Conservation (phyloP, 1,284 basidiomycete genomes). For the Boletus albobrunnescens region DNA sequence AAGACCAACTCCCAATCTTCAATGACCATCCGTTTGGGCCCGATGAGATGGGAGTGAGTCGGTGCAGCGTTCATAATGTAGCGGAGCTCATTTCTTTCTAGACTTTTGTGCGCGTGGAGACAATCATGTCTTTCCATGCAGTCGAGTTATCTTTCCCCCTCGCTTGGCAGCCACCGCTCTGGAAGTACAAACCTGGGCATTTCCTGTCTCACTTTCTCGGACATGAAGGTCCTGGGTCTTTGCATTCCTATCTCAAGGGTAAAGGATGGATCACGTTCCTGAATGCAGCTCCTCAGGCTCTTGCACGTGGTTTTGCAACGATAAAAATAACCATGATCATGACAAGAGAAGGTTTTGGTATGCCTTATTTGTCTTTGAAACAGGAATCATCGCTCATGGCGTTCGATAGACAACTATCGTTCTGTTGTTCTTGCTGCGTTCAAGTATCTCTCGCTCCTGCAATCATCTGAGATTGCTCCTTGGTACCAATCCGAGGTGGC, state of each 20-base stretch:
- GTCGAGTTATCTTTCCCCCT: slow-evolving; percentile 89
- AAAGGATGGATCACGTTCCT: slow-evolving; percentile 89
- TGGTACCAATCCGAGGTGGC: slow-evolving; percentile 82
- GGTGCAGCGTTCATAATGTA: neutral
- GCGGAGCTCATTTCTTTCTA: slow-evolving; percentile 32
- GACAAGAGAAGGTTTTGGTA: slow-evolving; percentile 84
- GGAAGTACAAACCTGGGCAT: slow-evolving; percentile 77
- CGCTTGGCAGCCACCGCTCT: slow-evolving; percentile 77
- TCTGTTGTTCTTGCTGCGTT: slow-evolving; percentile 72
- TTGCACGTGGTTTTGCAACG: slow-evolving; percentile 83
- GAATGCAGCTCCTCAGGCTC: slow-evolving; percentile 68
- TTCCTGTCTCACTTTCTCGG: slow-evolving; percentile 89
- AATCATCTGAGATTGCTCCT: slow-evolving; percentile 62
- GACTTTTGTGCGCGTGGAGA: slow-evolving; percentile 84
- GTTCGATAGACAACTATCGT: slow-evolving; percentile 62
- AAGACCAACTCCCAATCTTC: slow-evolving; percentile 65
- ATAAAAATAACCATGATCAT: slow-evolving; percentile 84
- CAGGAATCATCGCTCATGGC: slow-evolving; percentile 5
- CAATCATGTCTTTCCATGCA: slow-evolving; percentile 86
- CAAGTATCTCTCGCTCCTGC: slow-evolving; percentile 86
- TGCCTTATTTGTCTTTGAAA: slow-evolving; percentile 29
- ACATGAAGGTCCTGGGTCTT: slow-evolving; percentile 93
- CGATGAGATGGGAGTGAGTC: slow-evolving; percentile 71
- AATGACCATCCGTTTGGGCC: slow-evolving; percentile 74
- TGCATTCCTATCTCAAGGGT: slow-evolving; percentile 88